Base-by-base conservation (phyloP, 2,329 filamentous ascomycete species). In the Macrophomina tecta region DNA sequence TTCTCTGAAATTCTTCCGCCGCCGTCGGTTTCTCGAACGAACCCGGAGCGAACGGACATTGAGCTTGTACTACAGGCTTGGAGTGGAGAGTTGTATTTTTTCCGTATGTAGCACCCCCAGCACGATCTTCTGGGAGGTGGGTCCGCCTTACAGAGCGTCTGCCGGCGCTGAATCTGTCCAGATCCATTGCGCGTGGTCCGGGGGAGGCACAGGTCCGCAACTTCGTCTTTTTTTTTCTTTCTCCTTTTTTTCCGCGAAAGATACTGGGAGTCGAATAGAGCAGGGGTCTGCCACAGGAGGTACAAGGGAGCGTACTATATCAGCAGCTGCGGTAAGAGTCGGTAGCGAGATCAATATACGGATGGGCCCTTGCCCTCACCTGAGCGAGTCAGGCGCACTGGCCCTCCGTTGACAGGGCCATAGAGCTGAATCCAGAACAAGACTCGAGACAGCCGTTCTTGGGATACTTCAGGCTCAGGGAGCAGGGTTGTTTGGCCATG, bases 1-100 rank as follows among this genome's bases (percentile, higher is more conserved):
- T 69, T 38, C 64, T 49, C 5, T 63, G 28, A 40, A 68, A 61
- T 42, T 68, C 68, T 12, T 60, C 45, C 11, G 23, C 46, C 18
- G 67, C n/a, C 9, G 64, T 1, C 28, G 56, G 46, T 18, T 45
- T 52, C 28, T 36, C n/a, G 8, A 23, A 46, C 32, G 12, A 16
- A 18, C 38, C 38, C 12, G 12, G 38, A 1, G 38, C 30, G 64
- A 56, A 60, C 5, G 52, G 52, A 6, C 52, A 40, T 55, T 18
- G 38, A n/a, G 18, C 18, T 4, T 28, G 48, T 1, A 23, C 48
- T 5, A 51, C 14, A 9, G 18, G 48, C 18, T 51, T 14, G 18
- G 14, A 9, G 28, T 34, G 8, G 49, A 6, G 16, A 30, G 32
- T 12, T 34, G 32, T 9, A 55, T n/a, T 5, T 6, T n/a, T 8